Conservation (phyloP, 257 asterid genomes). For the Euphrasia confusa region DNA sequence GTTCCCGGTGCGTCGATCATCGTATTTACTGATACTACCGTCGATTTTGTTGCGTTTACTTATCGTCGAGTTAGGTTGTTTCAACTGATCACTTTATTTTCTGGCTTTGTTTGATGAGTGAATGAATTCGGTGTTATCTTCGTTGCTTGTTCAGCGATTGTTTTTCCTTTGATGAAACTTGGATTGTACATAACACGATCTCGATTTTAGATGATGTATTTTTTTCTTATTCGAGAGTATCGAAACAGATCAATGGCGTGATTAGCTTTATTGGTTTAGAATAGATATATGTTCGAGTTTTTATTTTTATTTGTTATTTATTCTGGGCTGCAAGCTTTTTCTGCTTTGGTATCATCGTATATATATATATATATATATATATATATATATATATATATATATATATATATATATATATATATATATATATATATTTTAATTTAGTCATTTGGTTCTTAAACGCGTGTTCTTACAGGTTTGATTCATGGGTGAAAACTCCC, state of each 20-base stretch:
- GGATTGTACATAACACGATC: slow-evolving; percentile 1
- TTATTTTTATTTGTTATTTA: background rate
- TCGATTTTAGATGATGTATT: slow-evolving; percentile 9
- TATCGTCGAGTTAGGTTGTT: background rate
- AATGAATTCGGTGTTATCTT: background rate
- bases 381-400: no score
- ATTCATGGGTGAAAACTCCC: slow-evolving; percentile 92
- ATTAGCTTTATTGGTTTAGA: slow-evolving; percentile 3
- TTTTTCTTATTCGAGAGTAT: background rate
- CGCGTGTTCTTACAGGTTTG: slow-evolving; percentile 52
- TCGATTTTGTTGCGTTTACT: background rate
- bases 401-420: no score
- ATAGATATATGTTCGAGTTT: background rate
- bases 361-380: no score
- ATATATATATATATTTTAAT: background rate
- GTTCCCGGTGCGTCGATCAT: slow-evolving; percentile 21
- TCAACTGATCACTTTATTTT: slow-evolving; percentile 16
- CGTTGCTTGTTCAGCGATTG: slow-evolving; percentile 27
- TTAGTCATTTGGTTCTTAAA: background rate
- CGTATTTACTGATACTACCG: slow-evolving; percentile 5
- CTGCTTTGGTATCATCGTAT: slow-evolving; percentile 81
- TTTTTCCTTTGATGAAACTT: slow-evolving; percentile 14
- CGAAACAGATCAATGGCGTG: slow-evolving; percentile 8
- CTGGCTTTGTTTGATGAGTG: slow-evolving; percentile 19
- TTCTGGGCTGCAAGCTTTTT: slow-evolving; percentile 71